Base-by-base conservation (phyloP, 2,329 filamentous ascomycete genomes). In the Lecanoromycetidae sp. region DNA sequence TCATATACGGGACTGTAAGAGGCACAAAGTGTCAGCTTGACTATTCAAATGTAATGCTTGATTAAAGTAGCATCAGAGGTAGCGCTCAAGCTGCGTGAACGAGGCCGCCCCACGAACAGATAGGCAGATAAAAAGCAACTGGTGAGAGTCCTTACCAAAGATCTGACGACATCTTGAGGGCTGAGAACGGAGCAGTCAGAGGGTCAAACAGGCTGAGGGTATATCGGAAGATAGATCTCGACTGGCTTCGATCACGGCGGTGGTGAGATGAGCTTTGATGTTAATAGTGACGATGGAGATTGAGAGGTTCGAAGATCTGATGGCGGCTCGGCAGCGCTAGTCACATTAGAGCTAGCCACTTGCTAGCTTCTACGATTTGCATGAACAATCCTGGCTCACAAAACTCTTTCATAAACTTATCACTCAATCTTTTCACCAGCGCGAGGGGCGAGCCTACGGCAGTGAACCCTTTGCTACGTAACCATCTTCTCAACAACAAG, bases 1-100 rank as follows among this genome's bases (percentile, higher is more conserved):
- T 91, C 87, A 76, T 96, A 98, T 64, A 94, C 90, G 72, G 90
- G 90, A 76, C 90, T 98, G 61, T 54, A 64, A 42, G 49, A 49
- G 54, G 55, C 53, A 51, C 1, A 7, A 51, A 39, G 48, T 45
- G 64, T 79, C 65, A 78, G 75, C 67, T 52, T 38, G 27, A 7
- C n/a, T 13, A 20, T 29, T 12, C 10, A 25, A 20, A 23, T 12
- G n/a, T 32, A 13, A 44, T 10, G 7, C 13, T 17, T 10, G 17
- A 5, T 25, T 17, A 26, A 26, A 39, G 19, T n/a, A 30, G 29
- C n/a, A 2, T 35, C 8, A 20, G 6, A 19, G n/a, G 12, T 36
- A 17, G 35, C 10, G n/a, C 26, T 25, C 41, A 9, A 47, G 35
- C 35, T 29, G 13, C 19, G 12, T 30, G 19, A 15, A 49, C 43